Conservation (phyloP, 2,329 filamentous ascomycete species). For the Colletotrichum eremochloae region DNA sequence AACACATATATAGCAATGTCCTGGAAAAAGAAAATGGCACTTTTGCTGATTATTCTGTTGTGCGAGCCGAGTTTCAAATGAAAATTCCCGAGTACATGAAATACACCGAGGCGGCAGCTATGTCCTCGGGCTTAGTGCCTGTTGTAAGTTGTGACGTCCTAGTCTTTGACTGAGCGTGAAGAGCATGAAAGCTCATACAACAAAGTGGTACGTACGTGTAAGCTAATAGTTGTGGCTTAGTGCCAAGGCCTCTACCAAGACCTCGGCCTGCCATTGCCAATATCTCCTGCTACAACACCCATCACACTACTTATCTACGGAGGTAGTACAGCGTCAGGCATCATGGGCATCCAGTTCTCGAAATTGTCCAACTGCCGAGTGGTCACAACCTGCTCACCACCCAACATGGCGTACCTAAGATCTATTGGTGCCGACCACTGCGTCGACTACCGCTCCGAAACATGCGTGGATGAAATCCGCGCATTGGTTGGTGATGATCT, state of each 20-base stretch:
- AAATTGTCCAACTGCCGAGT: constrained; percentile 57
- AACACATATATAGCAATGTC: not conserved
- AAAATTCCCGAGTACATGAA: not conserved
- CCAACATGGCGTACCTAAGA: constrained; percentile 56
- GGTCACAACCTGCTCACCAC: constrained; percentile 54
- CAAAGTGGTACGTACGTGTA: too few species aligned
- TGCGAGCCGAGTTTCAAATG: not conserved
- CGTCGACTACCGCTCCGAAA: constrained; percentile 59
- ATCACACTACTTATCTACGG: constrained; percentile 56
- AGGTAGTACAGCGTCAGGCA: constrained; percentile 67
- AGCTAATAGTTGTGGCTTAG: constrained; percentile 39
- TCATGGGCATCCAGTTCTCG: constrained; percentile 62
- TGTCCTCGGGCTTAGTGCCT: not conserved
- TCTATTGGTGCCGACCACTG: constrained; percentile 59
- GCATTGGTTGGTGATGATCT: constrained; percentile 46
- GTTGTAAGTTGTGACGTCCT: not conserved
- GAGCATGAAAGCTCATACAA: too few species aligned
- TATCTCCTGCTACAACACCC: not conserved
- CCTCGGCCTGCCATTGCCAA: constrained; percentile 46
- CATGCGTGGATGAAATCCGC: constrained; percentile 44
- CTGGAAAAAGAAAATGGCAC: not conserved
- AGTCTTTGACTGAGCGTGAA: too few species aligned
- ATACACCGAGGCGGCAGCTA: not conserved
- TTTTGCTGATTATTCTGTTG: not conserved
- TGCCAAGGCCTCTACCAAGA: constrained; percentile 62